Evolutionary conservation across 305 asterid species (phyloP).

Genomic region (Fraxinus baroniana): DNA sequence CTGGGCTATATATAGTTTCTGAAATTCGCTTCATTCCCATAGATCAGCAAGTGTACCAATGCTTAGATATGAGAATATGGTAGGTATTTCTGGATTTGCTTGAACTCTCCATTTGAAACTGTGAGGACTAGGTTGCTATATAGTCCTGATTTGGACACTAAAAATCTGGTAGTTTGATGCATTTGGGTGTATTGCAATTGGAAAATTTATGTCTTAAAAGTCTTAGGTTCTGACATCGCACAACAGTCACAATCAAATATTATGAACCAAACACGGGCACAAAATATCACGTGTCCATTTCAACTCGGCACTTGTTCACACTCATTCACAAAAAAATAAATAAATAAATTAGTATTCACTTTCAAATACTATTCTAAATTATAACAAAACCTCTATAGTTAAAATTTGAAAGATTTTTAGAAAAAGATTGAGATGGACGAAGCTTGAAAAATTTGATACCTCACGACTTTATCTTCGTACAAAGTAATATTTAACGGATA

Average conservation of each 20-base stretch:
- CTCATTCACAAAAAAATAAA: not conserved
- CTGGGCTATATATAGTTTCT: slow-evolving; percentile 24
- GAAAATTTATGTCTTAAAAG: not conserved
- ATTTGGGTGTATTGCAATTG: not conserved
- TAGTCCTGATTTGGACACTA: not conserved
- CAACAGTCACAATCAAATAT: not conserved
- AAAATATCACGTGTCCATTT: not conserved
- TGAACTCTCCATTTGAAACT: not conserved
- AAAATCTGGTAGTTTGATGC: not conserved
- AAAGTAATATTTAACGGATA: too few relatives aligned
- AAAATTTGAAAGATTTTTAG: not conserved
- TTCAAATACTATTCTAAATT: too few relatives aligned
- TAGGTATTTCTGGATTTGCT: not conserved
- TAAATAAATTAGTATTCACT: not conserved
- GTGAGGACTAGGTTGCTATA: not conserved
- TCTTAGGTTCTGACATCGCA: not conserved
- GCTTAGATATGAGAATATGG: not conserved
- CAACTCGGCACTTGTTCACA: not conserved
- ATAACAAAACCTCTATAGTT: not conserved
- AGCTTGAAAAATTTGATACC: not conserved
- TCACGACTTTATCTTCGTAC: not conserved
- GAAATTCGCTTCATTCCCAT: slow-evolving; percentile 3
- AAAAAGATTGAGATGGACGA: not conserved
- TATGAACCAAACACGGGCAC: not conserved
- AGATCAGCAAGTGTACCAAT: not conserved